A percentile compares a stretch with the other conserved stretches of the same genome.
These are phyloP conservation scores for Ogataea pini DNA, from an alignment of 805 yeast species.

Conservation along the genomic window DNA sequence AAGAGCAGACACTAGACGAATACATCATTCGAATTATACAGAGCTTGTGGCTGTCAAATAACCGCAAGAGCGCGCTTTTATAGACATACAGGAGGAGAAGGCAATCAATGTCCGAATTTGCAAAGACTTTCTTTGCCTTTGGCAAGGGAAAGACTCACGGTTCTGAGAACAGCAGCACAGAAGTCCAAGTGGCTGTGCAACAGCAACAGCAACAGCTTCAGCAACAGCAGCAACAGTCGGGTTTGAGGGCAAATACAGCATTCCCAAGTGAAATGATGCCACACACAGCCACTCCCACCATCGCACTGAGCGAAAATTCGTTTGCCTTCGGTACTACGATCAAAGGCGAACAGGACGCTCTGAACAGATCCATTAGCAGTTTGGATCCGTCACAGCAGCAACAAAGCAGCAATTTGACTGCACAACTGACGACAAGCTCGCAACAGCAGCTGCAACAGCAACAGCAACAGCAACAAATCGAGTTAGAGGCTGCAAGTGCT, in stretches of 20 bases:
- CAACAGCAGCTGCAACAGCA: constrained; percentile 13
- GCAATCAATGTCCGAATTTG: constrained; percentile 40
- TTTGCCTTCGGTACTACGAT: constrained; percentile 72
- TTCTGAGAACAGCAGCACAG: constrained; percentile 8
- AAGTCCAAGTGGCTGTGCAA: not conserved
- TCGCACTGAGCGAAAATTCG: constrained; percentile 62
- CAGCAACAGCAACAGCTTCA: not conserved
- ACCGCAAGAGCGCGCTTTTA: not conserved
- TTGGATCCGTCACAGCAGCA: constrained; percentile 28
- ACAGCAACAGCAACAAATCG: constrained; percentile 21
- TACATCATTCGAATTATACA: not conserved
- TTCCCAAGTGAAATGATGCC: constrained; percentile 42
- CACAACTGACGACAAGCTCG: constrained; percentile 24
- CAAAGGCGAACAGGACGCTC: constrained; percentile 36
- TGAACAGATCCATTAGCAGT: constrained; percentile 37
- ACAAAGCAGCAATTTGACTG: constrained; percentile 25
- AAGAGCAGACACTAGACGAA: not conserved
- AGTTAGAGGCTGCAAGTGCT: constrained; percentile 17
- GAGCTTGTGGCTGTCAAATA: not conserved
- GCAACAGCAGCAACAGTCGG: constrained; percentile 3
- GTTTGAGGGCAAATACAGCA: constrained; percentile 15
- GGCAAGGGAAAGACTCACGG: constrained; percentile 23
- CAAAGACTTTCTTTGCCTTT: constrained; percentile 41
- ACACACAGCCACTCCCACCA: constrained; percentile 61
- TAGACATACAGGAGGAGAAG: not conserved